A percentile compares a stretch with the other conserved stretches of the same genome.
phyloP scores from a whole-genome alignment of 306 rosid species.

The Vachellia pachyceras region DNA sequence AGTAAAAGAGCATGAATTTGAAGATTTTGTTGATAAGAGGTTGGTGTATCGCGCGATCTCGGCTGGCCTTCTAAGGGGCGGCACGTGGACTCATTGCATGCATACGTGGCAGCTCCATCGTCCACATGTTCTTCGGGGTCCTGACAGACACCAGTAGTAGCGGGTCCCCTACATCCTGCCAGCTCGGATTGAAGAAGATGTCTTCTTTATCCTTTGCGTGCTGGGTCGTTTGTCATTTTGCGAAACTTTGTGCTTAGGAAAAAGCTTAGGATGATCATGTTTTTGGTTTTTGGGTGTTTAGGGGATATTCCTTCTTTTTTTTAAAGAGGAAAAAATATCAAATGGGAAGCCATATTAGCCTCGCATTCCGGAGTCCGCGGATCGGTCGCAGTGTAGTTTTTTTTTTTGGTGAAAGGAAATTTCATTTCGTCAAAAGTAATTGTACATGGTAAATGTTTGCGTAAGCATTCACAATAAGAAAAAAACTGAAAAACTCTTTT shows the following conservation, averaged over 20 bases:
- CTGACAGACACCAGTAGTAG: slow-evolving; percentile 18
- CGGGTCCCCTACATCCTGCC: slow-evolving; percentile 57
- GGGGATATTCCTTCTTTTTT: neutral
- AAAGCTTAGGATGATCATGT: neutral
- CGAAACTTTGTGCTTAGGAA: slow-evolving; percentile 1
- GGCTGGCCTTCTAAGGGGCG: slow-evolving; percentile 52
- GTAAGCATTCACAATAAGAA: too few relatives aligned
- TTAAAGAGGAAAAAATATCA: neutral
- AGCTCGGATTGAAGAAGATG: slow-evolving; percentile 52
- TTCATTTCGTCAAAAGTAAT: too few relatives aligned
- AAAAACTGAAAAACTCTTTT: too few relatives aligned
- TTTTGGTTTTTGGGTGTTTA: neutral
- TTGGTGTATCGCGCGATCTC: slow-evolving; percentile 60
- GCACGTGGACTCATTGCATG: slow-evolving; percentile 49
- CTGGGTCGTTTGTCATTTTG: slow-evolving; percentile 38
- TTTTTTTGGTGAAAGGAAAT: too few relatives aligned
- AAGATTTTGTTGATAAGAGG: slow-evolving; percentile 61
- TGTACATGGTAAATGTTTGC: too few relatives aligned
- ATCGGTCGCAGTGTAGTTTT: neutral
- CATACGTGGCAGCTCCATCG: slow-evolving; percentile 50
- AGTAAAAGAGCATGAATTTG: slow-evolving; percentile 4
- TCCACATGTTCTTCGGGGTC: slow-evolving; percentile 54
- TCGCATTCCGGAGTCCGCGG: neutral
- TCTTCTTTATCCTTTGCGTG: slow-evolving; percentile 51
- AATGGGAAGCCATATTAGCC: neutral